Conservation (phyloP, 169 alveolate species). For the Miamiensis avidus region DNA sequence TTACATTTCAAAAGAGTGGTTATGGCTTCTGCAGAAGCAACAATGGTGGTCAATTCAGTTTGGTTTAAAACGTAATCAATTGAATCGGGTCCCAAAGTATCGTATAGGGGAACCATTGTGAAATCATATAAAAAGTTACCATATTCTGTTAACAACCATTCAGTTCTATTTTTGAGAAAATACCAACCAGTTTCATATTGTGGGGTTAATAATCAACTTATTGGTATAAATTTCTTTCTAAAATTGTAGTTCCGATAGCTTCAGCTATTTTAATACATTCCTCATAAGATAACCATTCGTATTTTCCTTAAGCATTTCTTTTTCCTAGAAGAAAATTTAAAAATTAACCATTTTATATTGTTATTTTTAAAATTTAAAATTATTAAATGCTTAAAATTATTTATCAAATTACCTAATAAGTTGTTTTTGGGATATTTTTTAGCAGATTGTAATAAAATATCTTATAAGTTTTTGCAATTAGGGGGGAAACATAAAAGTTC, state of each 20-base stretch:
- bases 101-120: constrained; percentile 62
- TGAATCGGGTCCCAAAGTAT: constrained; percentile 58
- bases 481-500: not conserved
- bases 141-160: constrained; percentile 56
- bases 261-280: constrained; percentile 25
- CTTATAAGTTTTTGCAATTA: constrained; percentile 17
- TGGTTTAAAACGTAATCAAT: constrained; percentile 53
- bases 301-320: constrained; percentile 5
- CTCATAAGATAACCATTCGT: constrained; percentile 11
- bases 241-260: constrained; percentile 25
- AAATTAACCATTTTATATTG: too few species aligned
- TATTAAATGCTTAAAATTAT: too few species aligned
- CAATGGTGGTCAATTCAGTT: constrained; percentile 46
- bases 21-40: constrained; percentile 39
- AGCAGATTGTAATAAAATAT: constrained; percentile 9
- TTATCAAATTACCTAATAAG: constrained; percentile 24
- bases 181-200: constrained; percentile 53
- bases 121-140: constrained; percentile 36
- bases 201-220: constrained; percentile 6
- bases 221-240: constrained; percentile 11
- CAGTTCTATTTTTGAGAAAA: constrained; percentile 74
- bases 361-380: not conserved
- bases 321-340: not conserved
- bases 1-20: constrained; percentile 50
- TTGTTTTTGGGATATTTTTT: constrained; percentile 16